Base-by-base conservation (phyloP, 306 rosid genomes). In the Casuarina equisetifolia region DNA sequence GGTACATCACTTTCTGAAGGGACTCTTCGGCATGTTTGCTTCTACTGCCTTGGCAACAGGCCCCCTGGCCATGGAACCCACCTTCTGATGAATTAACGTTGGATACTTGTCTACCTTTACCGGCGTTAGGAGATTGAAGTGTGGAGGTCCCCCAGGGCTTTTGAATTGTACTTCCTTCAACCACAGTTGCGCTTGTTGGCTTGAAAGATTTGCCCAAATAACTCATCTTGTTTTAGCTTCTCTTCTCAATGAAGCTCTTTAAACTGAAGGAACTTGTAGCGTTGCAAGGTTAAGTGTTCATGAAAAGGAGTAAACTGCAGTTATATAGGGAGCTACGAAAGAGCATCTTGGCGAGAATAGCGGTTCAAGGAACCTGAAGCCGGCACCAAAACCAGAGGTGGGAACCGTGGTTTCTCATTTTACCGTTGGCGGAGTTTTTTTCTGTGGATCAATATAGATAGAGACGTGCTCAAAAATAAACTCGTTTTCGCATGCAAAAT, bases 1-100 rank as follows among this genome's bases (percentile, higher is more conserved):
- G 51, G 82, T 74, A 78, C 79, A 78, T 82, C 50, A 82, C 82
- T 68, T 59, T 78, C 43, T 61, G 75, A 69, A 82, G 75, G 7
- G 85, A 78, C 45, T 78, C 82, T 6, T 78, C 82, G 5, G 52
- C 76, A 54, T 58, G 51, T 38, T 68, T 78, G 35, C 52, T 49
- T 20, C 66, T 50, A 1, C 43, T 39, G 6, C n/a, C 57, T 32
- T 70, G 57, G 3, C 55, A 10, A n/a, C 46, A 50, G 16, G 69
- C 54, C 32, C 32, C 32, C 15, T 43, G 63, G 57, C 12, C 35
- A 59, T 42, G 15, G 17, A 42, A 6, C 15, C 25, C 70, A 9
- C 25, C 75, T 5, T 71, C 44, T 9, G 76, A 15, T 9, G 13
- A 52, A 25, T 68, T 25, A 55, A 20, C 78, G 78, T 32, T 20